phyloP scores from a whole-genome alignment of 78 protist genomes.

The Dictyostelium intermedium region DNA sequence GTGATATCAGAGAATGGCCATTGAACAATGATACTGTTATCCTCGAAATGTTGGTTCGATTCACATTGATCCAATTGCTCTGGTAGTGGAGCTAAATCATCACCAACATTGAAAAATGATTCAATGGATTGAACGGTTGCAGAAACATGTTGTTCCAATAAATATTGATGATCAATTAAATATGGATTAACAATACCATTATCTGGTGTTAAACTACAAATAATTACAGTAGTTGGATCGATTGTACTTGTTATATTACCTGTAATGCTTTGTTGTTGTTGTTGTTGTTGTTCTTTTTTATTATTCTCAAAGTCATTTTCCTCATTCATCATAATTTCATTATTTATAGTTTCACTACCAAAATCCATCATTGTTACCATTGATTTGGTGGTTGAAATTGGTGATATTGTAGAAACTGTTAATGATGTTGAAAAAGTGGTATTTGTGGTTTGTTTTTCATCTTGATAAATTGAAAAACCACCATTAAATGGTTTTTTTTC shows the following conservation, averaged over 20 bases:
- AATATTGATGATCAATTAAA: not conserved
- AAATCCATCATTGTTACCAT: not conserved
- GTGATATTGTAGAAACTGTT: not conserved
- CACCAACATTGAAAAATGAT: not conserved
- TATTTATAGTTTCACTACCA: not conserved
- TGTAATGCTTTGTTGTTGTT: not conserved
- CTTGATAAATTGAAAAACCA: constrained; percentile 6
- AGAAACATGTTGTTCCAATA: constrained; percentile 4
- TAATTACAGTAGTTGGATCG: constrained; percentile 28
- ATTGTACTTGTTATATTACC: not conserved
- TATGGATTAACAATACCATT: constrained; percentile 22
- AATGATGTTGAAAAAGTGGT: not conserved
- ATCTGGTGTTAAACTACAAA: not conserved
- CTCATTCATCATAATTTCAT: not conserved
- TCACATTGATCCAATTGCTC: not conserved
- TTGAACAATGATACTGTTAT: not conserved
- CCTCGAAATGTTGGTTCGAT: not conserved
- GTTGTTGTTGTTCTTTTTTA: not conserved
- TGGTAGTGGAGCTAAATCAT: constrained; percentile 12
- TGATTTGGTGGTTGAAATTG: not conserved
- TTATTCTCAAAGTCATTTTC: not conserved
- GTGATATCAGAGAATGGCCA: not conserved
- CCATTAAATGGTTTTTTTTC: not conserved
- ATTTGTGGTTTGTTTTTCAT: not conserved
- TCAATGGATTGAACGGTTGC: not conserved